These are phyloP conservation scores for Lasiodiplodia gonubiensis DNA, from an alignment of 2,329 filamentous ascomycete species.

Conservation along the genomic window DNA sequence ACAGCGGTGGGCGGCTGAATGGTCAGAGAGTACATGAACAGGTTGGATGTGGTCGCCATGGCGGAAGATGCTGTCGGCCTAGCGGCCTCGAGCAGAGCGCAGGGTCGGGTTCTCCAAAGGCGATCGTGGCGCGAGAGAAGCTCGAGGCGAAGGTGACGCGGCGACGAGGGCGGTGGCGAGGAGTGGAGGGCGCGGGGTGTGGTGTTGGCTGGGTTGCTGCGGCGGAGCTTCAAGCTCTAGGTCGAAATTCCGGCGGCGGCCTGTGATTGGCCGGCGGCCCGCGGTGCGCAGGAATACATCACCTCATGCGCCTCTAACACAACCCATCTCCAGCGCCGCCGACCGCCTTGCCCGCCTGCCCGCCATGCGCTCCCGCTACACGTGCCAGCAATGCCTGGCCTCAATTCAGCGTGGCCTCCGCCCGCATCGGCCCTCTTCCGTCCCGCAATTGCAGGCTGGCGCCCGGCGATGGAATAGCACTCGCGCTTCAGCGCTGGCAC, in stretches of 20 bases:
- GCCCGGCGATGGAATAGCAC: constrained; percentile 38
- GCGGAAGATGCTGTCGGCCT: constrained; percentile 45
- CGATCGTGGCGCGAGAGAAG: neutral
- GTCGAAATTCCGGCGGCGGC: constrained; percentile 9
- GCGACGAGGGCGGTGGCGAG: constrained; percentile 1
- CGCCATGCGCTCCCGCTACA: constrained; percentile 48
- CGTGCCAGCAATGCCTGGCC: constrained; percentile 48
- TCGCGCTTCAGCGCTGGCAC: constrained; percentile 31
- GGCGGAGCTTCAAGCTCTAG: constrained; percentile 16
- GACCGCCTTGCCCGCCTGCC: neutral
- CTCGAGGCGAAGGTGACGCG: constrained; percentile 11
- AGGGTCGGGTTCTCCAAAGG: neutral
- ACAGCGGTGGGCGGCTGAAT: constrained; percentile 90
- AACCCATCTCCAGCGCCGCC: constrained; percentile 9
- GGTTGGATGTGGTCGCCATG: constrained; percentile 98
- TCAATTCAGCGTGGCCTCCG: constrained; percentile 39
- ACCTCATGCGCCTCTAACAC: constrained; percentile 17
- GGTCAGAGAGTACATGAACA: constrained; percentile 98
- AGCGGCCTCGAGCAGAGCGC: constrained; percentile 30
- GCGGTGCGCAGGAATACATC: constrained; percentile 21
- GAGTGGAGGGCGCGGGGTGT: neutral
- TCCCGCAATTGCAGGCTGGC: constrained; percentile 33
- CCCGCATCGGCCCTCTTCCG: constrained; percentile 34
- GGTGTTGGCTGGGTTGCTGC: constrained; percentile 8
- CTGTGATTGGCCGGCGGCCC: constrained; percentile 23